These are phyloP conservation scores for Salinomyces thailandicus DNA, from an alignment of 2,329 filamentous ascomycete species.

Conservation along the genomic window DNA sequence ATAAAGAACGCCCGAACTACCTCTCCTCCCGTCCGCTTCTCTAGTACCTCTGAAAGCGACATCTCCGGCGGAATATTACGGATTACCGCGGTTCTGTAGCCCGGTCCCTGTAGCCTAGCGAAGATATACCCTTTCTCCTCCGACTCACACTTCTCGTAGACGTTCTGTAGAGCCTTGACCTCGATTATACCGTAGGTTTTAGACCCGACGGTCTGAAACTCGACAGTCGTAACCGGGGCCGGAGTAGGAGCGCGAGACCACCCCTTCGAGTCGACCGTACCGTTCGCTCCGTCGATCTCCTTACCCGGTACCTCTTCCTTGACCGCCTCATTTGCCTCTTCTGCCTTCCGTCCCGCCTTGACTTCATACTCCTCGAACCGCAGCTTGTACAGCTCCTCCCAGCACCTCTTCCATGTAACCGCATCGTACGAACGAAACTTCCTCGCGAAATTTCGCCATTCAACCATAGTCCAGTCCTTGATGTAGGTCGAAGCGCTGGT, in stretches of 20 bases:
- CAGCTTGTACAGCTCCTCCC: constrained; percentile 13
- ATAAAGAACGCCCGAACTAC: constrained; percentile 12
- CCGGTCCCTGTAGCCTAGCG: neutral
- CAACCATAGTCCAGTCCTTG: too few species aligned
- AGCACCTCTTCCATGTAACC: constrained; percentile 15
- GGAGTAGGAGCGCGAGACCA: too few species aligned
- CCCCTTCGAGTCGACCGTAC: too few species aligned
- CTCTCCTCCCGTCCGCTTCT: constrained; percentile 11
- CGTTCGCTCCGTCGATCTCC: neutral
- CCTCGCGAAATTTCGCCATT: too few species aligned
- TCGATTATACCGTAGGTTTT: neutral
- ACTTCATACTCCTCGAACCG: constrained; percentile 8
- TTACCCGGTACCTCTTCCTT: neutral
- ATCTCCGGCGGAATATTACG: constrained; percentile 12
- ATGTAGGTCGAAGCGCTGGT: too few species aligned
- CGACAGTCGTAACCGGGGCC: too few species aligned
- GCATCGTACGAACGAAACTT: too few species aligned
- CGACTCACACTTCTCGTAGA: neutral
- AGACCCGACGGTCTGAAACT: neutral
- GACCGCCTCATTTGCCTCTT: neutral
- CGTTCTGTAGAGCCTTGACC: neutral
- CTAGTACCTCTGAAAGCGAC: constrained; percentile 13
- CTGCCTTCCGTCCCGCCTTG: neutral
- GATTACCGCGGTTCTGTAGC: constrained; percentile 7
- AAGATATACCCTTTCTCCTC: neutral